Evolutionary conservation across 129 eudicot species (phyloP).

Genomic region (Smallanthus sonchifolius): DNA sequence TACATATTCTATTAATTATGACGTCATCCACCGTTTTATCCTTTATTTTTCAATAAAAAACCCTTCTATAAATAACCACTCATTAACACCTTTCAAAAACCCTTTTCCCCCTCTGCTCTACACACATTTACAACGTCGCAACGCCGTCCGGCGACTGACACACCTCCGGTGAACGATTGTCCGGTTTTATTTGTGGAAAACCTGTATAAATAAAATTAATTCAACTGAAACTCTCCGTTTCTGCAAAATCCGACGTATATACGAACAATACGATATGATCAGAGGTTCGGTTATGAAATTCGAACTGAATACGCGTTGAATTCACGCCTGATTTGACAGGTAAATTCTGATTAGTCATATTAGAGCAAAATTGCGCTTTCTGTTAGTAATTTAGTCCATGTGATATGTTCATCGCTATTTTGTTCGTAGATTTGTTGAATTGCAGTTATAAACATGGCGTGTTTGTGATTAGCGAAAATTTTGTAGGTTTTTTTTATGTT

Average conservation of each 20-base stretch:
- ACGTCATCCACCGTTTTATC: conserved; percentile 10
- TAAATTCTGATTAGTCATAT: neutral
- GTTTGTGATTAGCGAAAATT: neutral
- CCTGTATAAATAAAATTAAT: neutral
- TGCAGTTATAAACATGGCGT: neutral
- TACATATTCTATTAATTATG: neutral
- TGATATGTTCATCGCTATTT: neutral
- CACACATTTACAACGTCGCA: neutral
- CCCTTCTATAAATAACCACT: conserved; percentile 30
- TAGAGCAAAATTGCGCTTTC: neutral
- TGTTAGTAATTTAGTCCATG: neutral
- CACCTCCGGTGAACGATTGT: conserved; percentile 16
- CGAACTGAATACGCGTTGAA: neutral
- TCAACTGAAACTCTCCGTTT: neutral
- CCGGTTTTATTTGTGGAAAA: neutral
- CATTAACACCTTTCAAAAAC: conserved; percentile 38
- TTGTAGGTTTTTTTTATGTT: neutral
- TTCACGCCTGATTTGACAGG: conserved; percentile 5
- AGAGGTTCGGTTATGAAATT: conserved; percentile 19
- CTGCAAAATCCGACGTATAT: neutral
- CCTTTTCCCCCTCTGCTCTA: conserved; percentile 31
- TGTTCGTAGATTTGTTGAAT: neutral
- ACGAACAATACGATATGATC: conserved; percentile 10
- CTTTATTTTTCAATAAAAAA: neutral
- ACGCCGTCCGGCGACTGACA: neutral